Base-by-base conservation (phyloP, 2,329 filamentous ascomycete species). In the Fusarium goolgardi region DNA sequence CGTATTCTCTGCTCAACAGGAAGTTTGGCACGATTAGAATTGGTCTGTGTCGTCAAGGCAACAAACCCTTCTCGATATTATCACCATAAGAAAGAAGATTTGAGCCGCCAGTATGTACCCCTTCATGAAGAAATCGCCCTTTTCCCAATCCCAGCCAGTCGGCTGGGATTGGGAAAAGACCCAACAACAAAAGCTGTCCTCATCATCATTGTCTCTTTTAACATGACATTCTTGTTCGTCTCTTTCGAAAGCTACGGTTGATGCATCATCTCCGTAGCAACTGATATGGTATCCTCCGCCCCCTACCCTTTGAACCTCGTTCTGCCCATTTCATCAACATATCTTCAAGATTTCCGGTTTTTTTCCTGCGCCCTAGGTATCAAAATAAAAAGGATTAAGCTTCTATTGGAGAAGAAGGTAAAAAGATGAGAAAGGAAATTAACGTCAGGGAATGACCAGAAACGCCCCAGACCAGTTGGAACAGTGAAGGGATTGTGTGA, bases 131-230 rank as follows among this genome's bases (percentile, higher is more conserved):
- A 56, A 58, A 46, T 47, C 29, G 29, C 23, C 21, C 9, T 43
- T 59, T 55, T 52, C 65, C 41, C 40, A 41, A 60, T 62, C 34
- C 60, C 70, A 64, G 59, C 67, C 62, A 64, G 40, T 41, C 62
- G n/a, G n/a, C n/a, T n/a, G n/a, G n/a, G n/a, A 47, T 40, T 56
- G 57, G 70, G 64, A 69, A 70, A 63, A 55, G 43, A 57, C 55
- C 31, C 53, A 49, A 49, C 44, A 67, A 67, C 46, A 41, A 56
- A 46, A 57, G 41, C 54, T 40, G 23, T 57, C 62, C 64, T 73
- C 55, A 62, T 70, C 69, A 63, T 72, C 59, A 61, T 71, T 71
- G 47, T 72, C 62, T 73, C 41, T 55, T 68, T 50, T 60, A 60
- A 60, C 61, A 63, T 62, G 49, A 57, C 70, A 70, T 66, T 71